A percentile compares a stretch with the other conserved stretches of the same genome.
These are phyloP conservation scores for Suillus decipiens DNA, from an alignment of 768 basidiomycete genomes.

Conservation along the genomic window DNA sequence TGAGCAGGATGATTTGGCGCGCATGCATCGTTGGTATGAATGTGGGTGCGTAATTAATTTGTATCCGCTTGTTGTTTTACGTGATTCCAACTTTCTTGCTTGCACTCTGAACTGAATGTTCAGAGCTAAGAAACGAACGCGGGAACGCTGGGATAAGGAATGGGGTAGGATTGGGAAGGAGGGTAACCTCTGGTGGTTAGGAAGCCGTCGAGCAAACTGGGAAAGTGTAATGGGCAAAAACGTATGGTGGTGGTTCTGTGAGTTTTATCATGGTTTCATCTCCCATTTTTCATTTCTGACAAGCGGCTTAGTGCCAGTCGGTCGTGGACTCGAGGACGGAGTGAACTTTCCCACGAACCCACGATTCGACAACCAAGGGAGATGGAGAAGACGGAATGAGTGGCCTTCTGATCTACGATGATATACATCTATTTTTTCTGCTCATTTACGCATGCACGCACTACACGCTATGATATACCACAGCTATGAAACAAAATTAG, in stretches of 20 bases:
- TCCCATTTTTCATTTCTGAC: conserved; percentile 10
- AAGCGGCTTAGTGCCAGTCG: conserved; percentile 44
- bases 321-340: conserved; percentile 59
- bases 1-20: conserved; percentile 53
- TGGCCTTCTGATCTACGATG: conserved; percentile 72
- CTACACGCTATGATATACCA: not conserved
- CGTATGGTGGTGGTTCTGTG: conserved; percentile 76
- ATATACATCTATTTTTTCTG: conserved; percentile 19
- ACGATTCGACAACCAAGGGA: conserved; percentile 69
- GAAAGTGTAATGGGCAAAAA: conserved; percentile 77
- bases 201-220: conserved; percentile 66
- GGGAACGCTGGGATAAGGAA: conserved; percentile 67
- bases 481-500: not conserved
- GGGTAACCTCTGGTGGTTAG: conserved; percentile 88
- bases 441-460: not conserved
- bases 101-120: conserved; percentile 7
- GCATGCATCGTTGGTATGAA: conserved; percentile 56
- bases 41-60: conserved; percentile 44
- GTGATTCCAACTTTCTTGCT: not conserved
- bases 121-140: conserved; percentile 52
- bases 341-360: conserved; percentile 68
- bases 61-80: not conserved
- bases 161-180: conserved; percentile 79
- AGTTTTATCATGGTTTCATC: conserved; percentile 34
- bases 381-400: conserved; percentile 63